Conservation (phyloP, 2,329 filamentous ascomycete species). For the Aspergillus sp. region DNA sequence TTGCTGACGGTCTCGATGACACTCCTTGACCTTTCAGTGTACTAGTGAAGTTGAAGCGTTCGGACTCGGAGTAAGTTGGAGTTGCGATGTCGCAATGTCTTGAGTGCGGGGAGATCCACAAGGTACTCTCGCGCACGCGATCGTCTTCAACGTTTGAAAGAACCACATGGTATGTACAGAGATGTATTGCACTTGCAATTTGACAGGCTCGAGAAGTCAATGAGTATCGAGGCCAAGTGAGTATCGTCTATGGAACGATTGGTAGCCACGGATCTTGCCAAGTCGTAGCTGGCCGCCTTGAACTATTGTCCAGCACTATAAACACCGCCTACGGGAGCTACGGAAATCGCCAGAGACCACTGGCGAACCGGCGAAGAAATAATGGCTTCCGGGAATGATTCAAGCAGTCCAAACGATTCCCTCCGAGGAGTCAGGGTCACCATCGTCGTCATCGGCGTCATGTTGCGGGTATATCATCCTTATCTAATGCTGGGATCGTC, state of each 20-base stretch:
- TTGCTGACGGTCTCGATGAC: not conserved
- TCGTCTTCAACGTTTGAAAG: not conserved
- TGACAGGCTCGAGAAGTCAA: not conserved
- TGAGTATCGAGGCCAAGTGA: not conserved
- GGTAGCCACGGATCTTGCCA: not conserved
- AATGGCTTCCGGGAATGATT: conserved; percentile 3
- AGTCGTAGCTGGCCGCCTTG: not conserved
- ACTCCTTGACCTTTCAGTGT: not conserved
- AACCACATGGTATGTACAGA: not conserved
- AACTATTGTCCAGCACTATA: conserved; percentile 2
- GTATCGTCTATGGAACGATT: not conserved
- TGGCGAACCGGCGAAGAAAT: not conserved
- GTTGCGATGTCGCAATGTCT: not conserved
- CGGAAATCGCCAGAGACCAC: not conserved
- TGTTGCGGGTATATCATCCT: not conserved
- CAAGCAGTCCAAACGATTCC: not conserved
- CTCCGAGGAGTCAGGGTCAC: not conserved
- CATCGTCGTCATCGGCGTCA: conserved; percentile 5
- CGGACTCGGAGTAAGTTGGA: not conserved
- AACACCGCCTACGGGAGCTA: conserved; percentile 1
- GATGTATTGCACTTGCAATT: not conserved
- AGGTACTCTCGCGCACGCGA: not conserved
- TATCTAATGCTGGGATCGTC: not conserved
- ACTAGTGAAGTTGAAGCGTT: not conserved
- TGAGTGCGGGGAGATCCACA: conserved; percentile 5